A percentile compares a stretch with the other conserved stretches of the same genome.
Evolutionary conservation across 2,329 filamentous ascomycete genomes (phyloP).

Genomic region (Alternaria arbusti): DNA sequence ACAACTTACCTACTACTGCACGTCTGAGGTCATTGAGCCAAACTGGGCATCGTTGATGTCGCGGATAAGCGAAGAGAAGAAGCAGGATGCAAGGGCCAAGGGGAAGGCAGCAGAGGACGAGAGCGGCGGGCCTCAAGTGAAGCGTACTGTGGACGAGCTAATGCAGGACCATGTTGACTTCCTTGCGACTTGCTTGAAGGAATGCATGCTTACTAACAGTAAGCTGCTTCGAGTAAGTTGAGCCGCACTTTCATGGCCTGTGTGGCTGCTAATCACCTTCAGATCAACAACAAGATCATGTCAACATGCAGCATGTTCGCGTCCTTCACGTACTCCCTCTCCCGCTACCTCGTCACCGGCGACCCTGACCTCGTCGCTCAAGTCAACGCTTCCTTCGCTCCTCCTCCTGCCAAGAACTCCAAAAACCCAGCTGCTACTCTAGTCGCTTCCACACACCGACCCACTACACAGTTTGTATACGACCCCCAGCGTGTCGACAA

Average conservation of each 20-base stretch:
- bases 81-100: conserved; percentile 56
- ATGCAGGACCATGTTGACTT: conserved; percentile 99
- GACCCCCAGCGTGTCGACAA: conserved; percentile 71
- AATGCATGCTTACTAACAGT: conserved; percentile 98
- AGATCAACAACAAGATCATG: conserved; percentile 98
- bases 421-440: conserved; percentile 15
- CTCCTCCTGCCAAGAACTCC: conserved; percentile 12
- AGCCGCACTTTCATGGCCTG: background rate
- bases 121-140: conserved; percentile 54
- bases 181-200: conserved; percentile 94
- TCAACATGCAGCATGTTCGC: conserved; percentile 95
- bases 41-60: conserved; percentile 96
- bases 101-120: conserved; percentile 38
- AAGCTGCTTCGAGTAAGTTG: conserved; percentile 81
- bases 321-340: conserved; percentile 84
- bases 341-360: conserved; percentile 80
- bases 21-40: conserved; percentile 94
- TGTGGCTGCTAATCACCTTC: conserved; percentile 6
- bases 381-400: conserved; percentile 61
- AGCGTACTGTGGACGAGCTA: conserved; percentile 89
- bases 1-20: conserved; percentile 95
- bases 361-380: conserved; percentile 76
- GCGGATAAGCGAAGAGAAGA: conserved; percentile 68
- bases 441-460: conserved; percentile 18
- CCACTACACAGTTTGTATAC: conserved; percentile 53